Conservation (phyloP, 345 rosid species). For the Aegle marmelos region DNA sequence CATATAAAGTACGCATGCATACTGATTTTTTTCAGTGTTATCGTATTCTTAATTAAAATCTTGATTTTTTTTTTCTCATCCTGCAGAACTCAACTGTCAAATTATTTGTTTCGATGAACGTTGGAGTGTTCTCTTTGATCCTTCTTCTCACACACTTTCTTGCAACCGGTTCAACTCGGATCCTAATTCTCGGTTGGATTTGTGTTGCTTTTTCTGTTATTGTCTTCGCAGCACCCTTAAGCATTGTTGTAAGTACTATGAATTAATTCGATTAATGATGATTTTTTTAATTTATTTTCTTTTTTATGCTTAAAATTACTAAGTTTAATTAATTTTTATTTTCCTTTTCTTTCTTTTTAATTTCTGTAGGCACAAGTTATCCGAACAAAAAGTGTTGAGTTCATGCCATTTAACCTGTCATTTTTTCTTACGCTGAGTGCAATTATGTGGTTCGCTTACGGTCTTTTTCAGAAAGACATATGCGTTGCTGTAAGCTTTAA, state of each 20-base stretch:
- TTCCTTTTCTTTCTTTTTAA: too few relatives aligned
- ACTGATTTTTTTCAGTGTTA: background rate
- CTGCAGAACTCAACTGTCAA: conserved; percentile 58
- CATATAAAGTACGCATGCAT: too few relatives aligned
- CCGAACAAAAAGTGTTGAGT: conserved; percentile 79
- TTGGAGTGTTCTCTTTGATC: conserved; percentile 50
- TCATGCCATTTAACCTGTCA: conserved; percentile 86
- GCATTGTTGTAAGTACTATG: conserved; percentile 47
- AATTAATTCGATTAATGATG: background rate
- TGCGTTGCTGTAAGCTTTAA: conserved; percentile 71
- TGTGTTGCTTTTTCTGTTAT: conserved; percentile 61
- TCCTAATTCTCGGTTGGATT: conserved; percentile 76
- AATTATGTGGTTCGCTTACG: conserved; percentile 77
- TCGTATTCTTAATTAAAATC: background rate
- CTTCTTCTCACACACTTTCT: conserved; percentile 42
- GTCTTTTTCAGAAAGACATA: conserved; percentile 50
- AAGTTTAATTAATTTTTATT: too few relatives aligned
- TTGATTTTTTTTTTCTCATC: background rate
- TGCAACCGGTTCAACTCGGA: conserved; percentile 17
- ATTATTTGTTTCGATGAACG: conserved; percentile 46
- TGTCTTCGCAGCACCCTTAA: conserved; percentile 85
- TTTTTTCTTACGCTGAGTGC: conserved; percentile 83
- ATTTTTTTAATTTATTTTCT: too few relatives aligned
- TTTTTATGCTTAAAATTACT: too few relatives aligned
- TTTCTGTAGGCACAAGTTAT: conserved; percentile 59